Evolutionary conservation across 257 asterid species (phyloP), one percentile per base, ranked within the genome.

Genomic region (Linderniella brevidens): DNA sequence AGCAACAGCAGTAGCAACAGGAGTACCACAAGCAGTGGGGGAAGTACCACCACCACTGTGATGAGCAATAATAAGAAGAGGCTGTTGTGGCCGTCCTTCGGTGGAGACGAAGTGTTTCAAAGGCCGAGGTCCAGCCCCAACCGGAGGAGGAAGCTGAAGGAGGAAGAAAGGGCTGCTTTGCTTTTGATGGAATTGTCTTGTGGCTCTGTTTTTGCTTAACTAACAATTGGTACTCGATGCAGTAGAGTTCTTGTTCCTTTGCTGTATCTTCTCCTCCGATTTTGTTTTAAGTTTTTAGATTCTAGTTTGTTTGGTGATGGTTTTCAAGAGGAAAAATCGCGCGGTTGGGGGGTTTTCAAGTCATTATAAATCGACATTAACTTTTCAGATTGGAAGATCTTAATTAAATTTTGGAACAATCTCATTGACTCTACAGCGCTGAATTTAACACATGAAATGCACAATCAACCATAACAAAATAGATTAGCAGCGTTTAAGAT

Each of bases 111-210:
- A 37, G 86, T 71, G 0, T 43, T 75, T 64, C 98, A 84, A 61
- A 73, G 82, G 49, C 94, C 93, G 11, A 70, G 97, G 75, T 84
- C 93, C 6, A 78, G 65, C 43, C 68, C 76, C 0, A 54, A 62
- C 10, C 66, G 78, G 55, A 69, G 93, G 54, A 71, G 80, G 55
- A 80, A 80, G 62, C 38, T 78, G 51, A 93, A 94, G 1, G 98
- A 88, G 49, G 98, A 62, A 37, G 98, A 88, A 25, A 88, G 72
- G 66, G 96, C 96, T 12, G 98, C 96, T 0, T 67, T 74, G 43
- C 83, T 88, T 11, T 66, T 88, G 38, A 88, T 88, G 94, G 86
- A 87, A 36, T 45, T 88, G 20, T 84, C 98, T 0, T 81, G 92
- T 73, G 92, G 94, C 49, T 74, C 93, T 35, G 96, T 85, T 55